phyloP scores from a whole-genome alignment of 495 filamentous ascomycete genomes.

The Extremus antarcticus region DNA sequence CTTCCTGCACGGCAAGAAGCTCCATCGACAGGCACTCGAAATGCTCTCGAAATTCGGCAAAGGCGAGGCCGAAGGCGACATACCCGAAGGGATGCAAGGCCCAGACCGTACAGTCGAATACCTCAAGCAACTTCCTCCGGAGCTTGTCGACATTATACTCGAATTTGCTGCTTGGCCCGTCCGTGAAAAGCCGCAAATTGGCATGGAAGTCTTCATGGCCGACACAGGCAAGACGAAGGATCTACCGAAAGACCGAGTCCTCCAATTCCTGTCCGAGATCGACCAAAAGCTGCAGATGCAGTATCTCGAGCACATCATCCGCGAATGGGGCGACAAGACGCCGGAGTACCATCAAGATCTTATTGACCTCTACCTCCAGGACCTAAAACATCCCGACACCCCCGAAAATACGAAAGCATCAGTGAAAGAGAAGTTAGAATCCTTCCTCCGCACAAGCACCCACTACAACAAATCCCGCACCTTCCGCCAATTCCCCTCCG shows the following conservation, averaged over 20 bases:
- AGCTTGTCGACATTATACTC: slow-evolving; percentile 81
- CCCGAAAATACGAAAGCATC: slow-evolving; percentile 36
- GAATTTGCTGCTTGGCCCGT: slow-evolving; percentile 89
- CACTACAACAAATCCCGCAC: slow-evolving; percentile 72
- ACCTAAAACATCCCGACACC: slow-evolving; percentile 41
- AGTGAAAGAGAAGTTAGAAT: slow-evolving; percentile 54
- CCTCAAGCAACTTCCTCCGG: slow-evolving; percentile 74
- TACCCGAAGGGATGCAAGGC: slow-evolving; percentile 61
- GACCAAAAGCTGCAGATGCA: slow-evolving; percentile 58
- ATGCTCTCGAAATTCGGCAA: slow-evolving; percentile 75
- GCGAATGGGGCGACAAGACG: slow-evolving; percentile 71
- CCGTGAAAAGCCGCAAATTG: slow-evolving; percentile 55
- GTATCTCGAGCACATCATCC: slow-evolving; percentile 88
- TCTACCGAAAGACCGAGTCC: slow-evolving; percentile 62
- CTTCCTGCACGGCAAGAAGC: slow-evolving; percentile 89
- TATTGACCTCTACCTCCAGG: slow-evolving; percentile 61
- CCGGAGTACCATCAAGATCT: slow-evolving; percentile 81
- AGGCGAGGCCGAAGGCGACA: slow-evolving; percentile 47
- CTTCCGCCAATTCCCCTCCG: slow-evolving; percentile 61
- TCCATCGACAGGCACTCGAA: slow-evolving; percentile 79
- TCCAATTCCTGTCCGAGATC: slow-evolving; percentile 60
- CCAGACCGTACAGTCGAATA: slow-evolving; percentile 81
- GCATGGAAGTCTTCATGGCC: slow-evolving; percentile 89
- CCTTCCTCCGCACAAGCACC: slow-evolving; percentile 62
- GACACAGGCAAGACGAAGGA: slow-evolving; percentile 94